Conservation (phyloP, 768 basidiomycete species). For the Terana coerulea region DNA sequence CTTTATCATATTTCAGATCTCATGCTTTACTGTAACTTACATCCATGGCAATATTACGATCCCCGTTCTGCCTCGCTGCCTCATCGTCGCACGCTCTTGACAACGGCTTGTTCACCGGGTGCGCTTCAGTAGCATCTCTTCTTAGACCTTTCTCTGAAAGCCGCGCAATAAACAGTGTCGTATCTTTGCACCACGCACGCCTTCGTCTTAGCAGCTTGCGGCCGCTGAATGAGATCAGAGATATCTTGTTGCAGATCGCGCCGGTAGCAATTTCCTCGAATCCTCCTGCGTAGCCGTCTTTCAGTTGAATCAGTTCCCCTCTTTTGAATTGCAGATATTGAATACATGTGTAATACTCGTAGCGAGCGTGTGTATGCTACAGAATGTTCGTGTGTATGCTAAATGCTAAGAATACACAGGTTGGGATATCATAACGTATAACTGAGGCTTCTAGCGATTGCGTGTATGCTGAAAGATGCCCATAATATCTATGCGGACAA, state of each 20-base stretch:
- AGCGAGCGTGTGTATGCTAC: too few species aligned
- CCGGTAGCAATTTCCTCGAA: background rate
- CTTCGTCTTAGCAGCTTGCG: background rate
- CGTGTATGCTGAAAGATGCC: slow-evolving; percentile 2
- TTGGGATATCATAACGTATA: too few species aligned
- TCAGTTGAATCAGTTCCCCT: too few species aligned
- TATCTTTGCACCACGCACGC: background rate
- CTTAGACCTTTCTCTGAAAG: too few species aligned
- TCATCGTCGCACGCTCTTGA: background rate
- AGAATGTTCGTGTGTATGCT: too few species aligned
- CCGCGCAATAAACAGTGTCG: too few species aligned
- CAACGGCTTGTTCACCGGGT: background rate
- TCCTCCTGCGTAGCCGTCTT: too few species aligned
- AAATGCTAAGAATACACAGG: too few species aligned
- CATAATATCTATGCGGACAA: too few species aligned
- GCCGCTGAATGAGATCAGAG: background rate
- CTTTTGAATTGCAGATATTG: too few species aligned
- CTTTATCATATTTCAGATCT: slow-evolving; percentile 8
- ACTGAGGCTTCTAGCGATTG: background rate
- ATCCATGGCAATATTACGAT: slow-evolving; percentile 5
- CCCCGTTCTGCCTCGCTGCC: background rate
- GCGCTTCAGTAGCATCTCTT: too few species aligned
- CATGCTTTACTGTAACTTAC: slow-evolving; percentile 13
- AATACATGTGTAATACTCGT: too few species aligned
- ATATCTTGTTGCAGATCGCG: background rate